phyloP scores from a whole-genome alignment of 352 stramenopile genomes.

The Globisporangium spinosum region DNA sequence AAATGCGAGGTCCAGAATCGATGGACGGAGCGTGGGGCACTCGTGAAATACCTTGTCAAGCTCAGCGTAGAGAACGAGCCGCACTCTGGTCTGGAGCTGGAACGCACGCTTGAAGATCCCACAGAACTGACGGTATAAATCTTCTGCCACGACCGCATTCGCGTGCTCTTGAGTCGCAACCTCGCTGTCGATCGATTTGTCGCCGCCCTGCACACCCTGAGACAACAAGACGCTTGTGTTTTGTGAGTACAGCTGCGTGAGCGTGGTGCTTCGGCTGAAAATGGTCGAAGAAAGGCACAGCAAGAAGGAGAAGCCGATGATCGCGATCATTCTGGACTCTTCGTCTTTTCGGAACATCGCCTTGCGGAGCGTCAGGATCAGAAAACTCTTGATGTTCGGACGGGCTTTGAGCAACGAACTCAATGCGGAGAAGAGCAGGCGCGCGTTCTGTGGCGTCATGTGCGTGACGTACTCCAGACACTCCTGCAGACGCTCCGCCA shows the following conservation, averaged over 20 bases:
- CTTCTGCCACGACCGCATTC: conserved; percentile 38
- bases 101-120: conserved; percentile 48
- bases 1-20: conserved; percentile 47
- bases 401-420: conserved; percentile 36
- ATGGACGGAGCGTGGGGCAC: conserved; percentile 35
- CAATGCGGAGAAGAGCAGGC: conserved; percentile 31
- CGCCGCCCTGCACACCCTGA: conserved; percentile 21
- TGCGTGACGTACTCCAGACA: conserved; percentile 53
- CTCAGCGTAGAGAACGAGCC: conserved; percentile 43
- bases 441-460: conserved; percentile 27
- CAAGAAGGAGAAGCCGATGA: conserved; percentile 41
- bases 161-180: conserved; percentile 37
- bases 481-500: conserved; percentile 39
- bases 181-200: conserved; percentile 17
- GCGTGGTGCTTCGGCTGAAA: conserved; percentile 33
- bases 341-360: conserved; percentile 61
- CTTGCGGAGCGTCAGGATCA: conserved; percentile 56
- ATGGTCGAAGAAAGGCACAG: conserved; percentile 38
- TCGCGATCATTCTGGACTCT: conserved; percentile 42
- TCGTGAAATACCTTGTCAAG: conserved; percentile 39
- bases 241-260: conserved; percentile 54
- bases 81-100: conserved; percentile 43
- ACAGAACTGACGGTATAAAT: conserved; percentile 57
- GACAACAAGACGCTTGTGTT: conserved; percentile 34
- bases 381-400: conserved; percentile 38